Evolutionary conservation across 495 filamentous ascomycete species (phyloP).

Genomic region (Xylaria palmicola): DNA sequence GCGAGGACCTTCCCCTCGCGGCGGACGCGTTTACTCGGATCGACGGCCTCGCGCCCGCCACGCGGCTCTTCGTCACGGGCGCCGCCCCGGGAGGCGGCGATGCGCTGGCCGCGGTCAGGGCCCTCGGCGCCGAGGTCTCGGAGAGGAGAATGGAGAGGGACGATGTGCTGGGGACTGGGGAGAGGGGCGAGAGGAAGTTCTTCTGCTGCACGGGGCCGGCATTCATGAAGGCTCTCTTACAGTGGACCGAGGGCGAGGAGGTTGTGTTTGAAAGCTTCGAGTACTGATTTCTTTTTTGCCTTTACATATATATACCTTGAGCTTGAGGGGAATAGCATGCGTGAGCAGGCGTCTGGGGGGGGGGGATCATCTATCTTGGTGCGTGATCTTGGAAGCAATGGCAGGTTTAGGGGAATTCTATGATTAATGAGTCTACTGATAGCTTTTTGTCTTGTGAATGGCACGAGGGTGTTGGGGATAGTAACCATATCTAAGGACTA

Average conservation of each 20-base stretch:
- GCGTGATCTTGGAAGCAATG: no score
- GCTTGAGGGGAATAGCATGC: neutral
- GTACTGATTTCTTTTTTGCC: slow-evolving; percentile 44
- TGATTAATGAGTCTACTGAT: no score
- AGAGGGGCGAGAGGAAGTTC: slow-evolving; percentile 48
- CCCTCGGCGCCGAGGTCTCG: slow-evolving; percentile 43
- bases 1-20: slow-evolving; percentile 61
- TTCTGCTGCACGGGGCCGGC: slow-evolving; percentile 64
- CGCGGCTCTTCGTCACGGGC: slow-evolving; percentile 63
- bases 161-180: slow-evolving; percentile 50
- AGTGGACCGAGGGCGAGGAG: slow-evolving; percentile 63
- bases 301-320: no score
- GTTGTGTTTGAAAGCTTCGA: slow-evolving; percentile 70
- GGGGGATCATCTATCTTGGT: no score
- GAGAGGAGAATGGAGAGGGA: slow-evolving; percentile 52
- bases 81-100: slow-evolving; percentile 33
- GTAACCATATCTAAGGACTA: no score
- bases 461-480: no score
- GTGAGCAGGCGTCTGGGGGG: neutral
- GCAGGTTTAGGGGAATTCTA: no score
- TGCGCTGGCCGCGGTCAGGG: slow-evolving; percentile 22
- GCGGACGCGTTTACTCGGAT: slow-evolving; percentile 56
- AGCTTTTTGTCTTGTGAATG: no score
- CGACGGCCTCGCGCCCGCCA: slow-evolving; percentile 48
- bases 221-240: slow-evolving; percentile 55